Evolutionary conservation across 768 basidiomycete genomes (phyloP).

Genomic region (Amanita pseudoporphyria): DNA sequence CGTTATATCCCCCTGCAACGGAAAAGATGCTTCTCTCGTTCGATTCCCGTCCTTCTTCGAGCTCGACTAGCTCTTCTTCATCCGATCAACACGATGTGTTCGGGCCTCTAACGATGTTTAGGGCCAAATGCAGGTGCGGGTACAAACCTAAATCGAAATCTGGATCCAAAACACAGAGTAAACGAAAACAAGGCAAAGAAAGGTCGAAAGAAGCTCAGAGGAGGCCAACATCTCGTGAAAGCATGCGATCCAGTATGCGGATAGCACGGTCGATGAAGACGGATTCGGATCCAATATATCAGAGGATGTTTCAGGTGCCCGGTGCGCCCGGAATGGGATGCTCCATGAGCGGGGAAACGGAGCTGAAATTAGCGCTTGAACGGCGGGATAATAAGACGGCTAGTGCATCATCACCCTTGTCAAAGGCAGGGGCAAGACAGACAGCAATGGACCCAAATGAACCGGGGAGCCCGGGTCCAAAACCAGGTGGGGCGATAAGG

Average conservation of each 20-base stretch:
- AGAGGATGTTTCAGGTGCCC: neutral
- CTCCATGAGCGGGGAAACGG: constrained; percentile 53
- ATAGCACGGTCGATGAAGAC: neutral
- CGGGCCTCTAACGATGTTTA: neutral
- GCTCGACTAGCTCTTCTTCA: neutral
- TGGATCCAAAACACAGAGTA: neutral
- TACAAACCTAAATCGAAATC: neutral
- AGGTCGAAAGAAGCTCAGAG: neutral
- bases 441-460: neutral
- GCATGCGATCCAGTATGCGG: neutral
- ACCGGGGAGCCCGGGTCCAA: constrained; percentile 9
- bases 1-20: neutral
- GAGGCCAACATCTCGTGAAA: neutral
- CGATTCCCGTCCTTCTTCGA: constrained; percentile 1
- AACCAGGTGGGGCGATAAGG: constrained; percentile 21
- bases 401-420: constrained; percentile 8
- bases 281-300: neutral
- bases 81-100: neutral
- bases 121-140: neutral
- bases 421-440: neutral
- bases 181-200: neutral
- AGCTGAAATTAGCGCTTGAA: constrained; percentile 47
- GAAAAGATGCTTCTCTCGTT: neutral
- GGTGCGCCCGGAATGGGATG: constrained; percentile 26
- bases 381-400: constrained; percentile 10